Percentiles rank a stretch among this genome's conserved stretches.
These are phyloP conservation scores for Metschnikowia koreensis DNA, from an alignment of 805 yeast species.

Conservation along the genomic window DNA sequence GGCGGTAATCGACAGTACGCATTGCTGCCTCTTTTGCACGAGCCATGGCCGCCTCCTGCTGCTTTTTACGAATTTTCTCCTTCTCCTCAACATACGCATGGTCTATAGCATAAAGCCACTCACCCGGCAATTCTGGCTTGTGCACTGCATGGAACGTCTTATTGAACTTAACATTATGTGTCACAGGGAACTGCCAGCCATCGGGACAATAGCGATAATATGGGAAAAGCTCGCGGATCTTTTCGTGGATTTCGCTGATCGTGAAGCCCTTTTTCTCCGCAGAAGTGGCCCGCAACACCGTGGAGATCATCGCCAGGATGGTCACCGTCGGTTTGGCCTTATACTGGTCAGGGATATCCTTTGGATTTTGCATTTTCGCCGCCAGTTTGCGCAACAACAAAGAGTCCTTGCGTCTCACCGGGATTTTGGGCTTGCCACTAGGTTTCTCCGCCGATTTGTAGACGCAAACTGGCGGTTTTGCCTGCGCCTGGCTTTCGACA, in stretches of 20 bases:
- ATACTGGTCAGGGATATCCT: slow-evolving; percentile 86
- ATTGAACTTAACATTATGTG: slow-evolving; percentile 84
- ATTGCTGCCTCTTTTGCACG: slow-evolving; percentile 55
- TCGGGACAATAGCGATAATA: slow-evolving; percentile 91
- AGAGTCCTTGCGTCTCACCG: slow-evolving; percentile 32
- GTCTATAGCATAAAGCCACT: slow-evolving; percentile 93
- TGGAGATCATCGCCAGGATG: slow-evolving; percentile 76
- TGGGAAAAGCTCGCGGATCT: slow-evolving; percentile 84
- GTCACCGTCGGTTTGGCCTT: slow-evolving; percentile 82
- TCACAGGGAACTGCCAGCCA: slow-evolving; percentile 95
- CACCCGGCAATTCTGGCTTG: slow-evolving; percentile 70
- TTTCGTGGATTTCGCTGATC: slow-evolving; percentile 69
- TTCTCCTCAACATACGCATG: slow-evolving; percentile 80
- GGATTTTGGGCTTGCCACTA: slow-evolving; percentile 31
- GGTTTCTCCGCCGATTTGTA: slow-evolving; percentile 35
- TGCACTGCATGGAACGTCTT: slow-evolving; percentile 74
- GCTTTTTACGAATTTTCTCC: slow-evolving; percentile 61
- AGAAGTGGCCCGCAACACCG: slow-evolving; percentile 67
- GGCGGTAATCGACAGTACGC: slow-evolving; percentile 50
- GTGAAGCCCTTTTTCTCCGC: slow-evolving; percentile 64
- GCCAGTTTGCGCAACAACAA: slow-evolving; percentile 39
- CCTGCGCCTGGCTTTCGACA: slow-evolving; percentile 16
- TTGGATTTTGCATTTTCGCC: slow-evolving; percentile 65
- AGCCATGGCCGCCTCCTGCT: slow-evolving; percentile 62
- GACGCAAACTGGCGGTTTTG: slow-evolving; percentile 29